Evolutionary conservation across 2,329 filamentous ascomycete species (phyloP), one percentile per base, ranked within the genome.

Genomic region (Sporothrix brunneoviolacea): DNA sequence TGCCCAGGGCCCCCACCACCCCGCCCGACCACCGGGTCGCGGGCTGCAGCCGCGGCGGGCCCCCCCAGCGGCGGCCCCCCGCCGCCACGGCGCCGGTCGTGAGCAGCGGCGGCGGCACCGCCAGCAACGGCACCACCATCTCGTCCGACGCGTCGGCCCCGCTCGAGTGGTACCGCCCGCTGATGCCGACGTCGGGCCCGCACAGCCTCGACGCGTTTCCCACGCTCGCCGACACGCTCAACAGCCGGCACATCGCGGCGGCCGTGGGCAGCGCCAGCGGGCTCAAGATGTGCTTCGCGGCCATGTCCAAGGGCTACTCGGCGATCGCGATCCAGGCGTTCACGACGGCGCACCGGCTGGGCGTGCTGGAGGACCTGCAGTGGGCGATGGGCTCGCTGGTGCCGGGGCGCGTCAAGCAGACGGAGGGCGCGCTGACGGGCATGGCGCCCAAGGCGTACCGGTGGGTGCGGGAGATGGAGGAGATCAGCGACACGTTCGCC

Each of bases 371-470:
- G 0, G 73, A 82, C 45, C 69, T 90, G 27, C 69, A 76, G 52
- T 63, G 64, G 9, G 78, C 86, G 55, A 64, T 89, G 48, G 65
- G 68, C 12, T 64, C 66, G 9, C 68, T 74, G 51, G 69, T 71
- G 43, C 80, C 83, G 0, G 62, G 60, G 3, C 65, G 71, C 32
- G 70, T 72, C 13, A 63, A 67, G 22, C 61, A 66, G 44, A 78
- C 73, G 0, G 73, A 79, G 58, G 69, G 62, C 28, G 68, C 58
- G 9, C 51, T 62, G 24, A 54, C 54, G n/a, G 69, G 65, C 13
- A 86, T 89, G 76, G 74, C 84, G 21, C 79, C 81, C 8, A 91
- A 90, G 67, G 86, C 86, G 16, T 89, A 89, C 63, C 72, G 86
- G 10, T 91, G 86, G 85, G 82, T 88, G 0, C 71, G 74, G 30